Base-by-base conservation (phyloP, 345 rosid genomes). In the Nasturtium officinale region DNA sequence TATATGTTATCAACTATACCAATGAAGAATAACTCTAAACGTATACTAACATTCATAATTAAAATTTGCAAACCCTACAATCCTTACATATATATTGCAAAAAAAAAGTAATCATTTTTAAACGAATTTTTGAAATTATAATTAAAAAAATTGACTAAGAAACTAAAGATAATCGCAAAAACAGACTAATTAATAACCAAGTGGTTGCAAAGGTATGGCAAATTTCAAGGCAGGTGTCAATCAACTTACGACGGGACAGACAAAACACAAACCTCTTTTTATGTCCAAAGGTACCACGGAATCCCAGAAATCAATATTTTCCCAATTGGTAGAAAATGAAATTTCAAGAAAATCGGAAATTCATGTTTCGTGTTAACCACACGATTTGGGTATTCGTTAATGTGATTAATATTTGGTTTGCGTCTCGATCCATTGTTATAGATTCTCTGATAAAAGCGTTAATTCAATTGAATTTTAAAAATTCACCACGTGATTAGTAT, bases 271-370 rank as follows among this genome's bases (percentile, higher is more conserved):
- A 70, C 53, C 28, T 21, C 80, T 65, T 37, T 66, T 59, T 67
- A 67, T 75, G 67, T 70, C 67, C 38, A 64, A 71, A 71, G 72
- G 68, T 65, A 77, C 80, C 68, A 71, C 68, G 73, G 80, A 77
- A 74, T 48, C 62, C 17, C 13, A 57, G 0, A 58, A 50, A 58
- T 42, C 46, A 28, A 56, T 28, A 64, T 12, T 11, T 77, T 18
- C 66, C 54, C 10, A 47, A 47, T 29, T 28, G 54, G 72, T 48
- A 70, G 69, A 33, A 17, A 30, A 69, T 7, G 35, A 76, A 37
- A 37, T 54, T 50, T 50, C 15, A 40, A 69, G 26, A 9, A 28
- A 54, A 59, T n/a, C 33, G 40, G 35, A 47, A 12, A 55, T 69
- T 23, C 30, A 33, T 62, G 55, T 48, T 66, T 64, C 38, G 38